Base-by-base conservation (phyloP, 192 early-diverging fungal species). In the Backusella circina region DNA sequence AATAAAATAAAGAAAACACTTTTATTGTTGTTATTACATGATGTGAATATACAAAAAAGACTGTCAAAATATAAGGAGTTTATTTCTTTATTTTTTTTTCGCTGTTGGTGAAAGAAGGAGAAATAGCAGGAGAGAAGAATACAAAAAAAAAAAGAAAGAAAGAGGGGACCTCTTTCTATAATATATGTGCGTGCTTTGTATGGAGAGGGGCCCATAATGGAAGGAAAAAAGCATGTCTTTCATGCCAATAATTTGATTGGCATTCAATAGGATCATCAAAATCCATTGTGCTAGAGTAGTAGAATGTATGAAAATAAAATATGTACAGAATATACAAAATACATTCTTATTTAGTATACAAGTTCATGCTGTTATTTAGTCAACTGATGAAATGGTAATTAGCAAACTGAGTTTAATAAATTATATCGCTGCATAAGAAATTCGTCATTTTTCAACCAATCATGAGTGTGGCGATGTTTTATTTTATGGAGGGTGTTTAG, bases 401-500 rank as follows among this genome's bases (percentile, higher is more conserved):
- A 61, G 26, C 23, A 61, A 61, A 61, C 54, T 61, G 54, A 61
- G 54, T 61, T 61, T 61, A 61, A 61, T 61, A 61, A 26, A 61
- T 61, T 28, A 61, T 3, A 28, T 3, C 23, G 54, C 23, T 28
- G 54, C 54, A 61, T 61, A 28, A 61, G 26, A 61, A 61, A 61
- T 61, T 28, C 54, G 54, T 10, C 54, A 61, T 61, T 61, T 26
- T 61, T 61, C 26, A 26, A 28, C 54, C 54, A 61, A 61, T 61
- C 54, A 61, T 12, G 23, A 13, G 10, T 61, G 54, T 61, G 54
- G 54, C 54, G 26, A 26, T 61, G 3, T 5, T 12, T 13, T 61
- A 28, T 26, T 61, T 28, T 61, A 61, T 61, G 54, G 54, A 28
- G 54, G 10, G 54, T 28, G 23, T 12, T 61, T 61, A 9, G 9